Conservation (phyloP, 805 yeast genomes). For the Monosporozyma yasuniensis region DNA sequence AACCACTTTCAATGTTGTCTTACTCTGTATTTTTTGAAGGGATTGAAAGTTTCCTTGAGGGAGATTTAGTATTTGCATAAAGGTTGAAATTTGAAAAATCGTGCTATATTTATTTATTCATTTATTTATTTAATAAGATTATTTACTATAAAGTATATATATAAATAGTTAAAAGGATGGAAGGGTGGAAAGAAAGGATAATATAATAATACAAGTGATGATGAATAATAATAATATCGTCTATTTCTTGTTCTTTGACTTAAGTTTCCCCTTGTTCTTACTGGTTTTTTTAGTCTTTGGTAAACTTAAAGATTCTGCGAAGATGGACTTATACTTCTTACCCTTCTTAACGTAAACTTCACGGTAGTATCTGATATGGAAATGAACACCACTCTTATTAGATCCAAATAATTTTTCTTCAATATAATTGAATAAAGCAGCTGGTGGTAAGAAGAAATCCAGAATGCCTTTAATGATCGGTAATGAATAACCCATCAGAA, state of each 20-base stretch:
- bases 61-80: neutral
- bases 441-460: constrained; percentile 2
- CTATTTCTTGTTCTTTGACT: neutral
- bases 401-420: neutral
- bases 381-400: neutral
- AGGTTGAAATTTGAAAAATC: neutral
- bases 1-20: neutral
- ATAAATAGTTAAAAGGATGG: neutral
- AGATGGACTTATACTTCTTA: constrained; percentile 25
- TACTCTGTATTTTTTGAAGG: neutral
- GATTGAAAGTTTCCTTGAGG: neutral
- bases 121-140: neutral
- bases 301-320: constrained; percentile 4
- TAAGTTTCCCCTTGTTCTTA: neutral
- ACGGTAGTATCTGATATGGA: constrained; percentile 37
- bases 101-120: neutral
- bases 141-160: neutral
- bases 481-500: neutral
- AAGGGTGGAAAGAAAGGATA: neutral
- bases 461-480: neutral
- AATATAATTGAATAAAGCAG: neutral
- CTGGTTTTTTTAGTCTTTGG: constrained; percentile 1
- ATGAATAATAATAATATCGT: neutral
- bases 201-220: neutral
- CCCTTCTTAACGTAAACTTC: constrained; percentile 42